phyloP scores from a whole-genome alignment of 192 early-diverging fungal genomes.

The Backusella australiensis region DNA sequence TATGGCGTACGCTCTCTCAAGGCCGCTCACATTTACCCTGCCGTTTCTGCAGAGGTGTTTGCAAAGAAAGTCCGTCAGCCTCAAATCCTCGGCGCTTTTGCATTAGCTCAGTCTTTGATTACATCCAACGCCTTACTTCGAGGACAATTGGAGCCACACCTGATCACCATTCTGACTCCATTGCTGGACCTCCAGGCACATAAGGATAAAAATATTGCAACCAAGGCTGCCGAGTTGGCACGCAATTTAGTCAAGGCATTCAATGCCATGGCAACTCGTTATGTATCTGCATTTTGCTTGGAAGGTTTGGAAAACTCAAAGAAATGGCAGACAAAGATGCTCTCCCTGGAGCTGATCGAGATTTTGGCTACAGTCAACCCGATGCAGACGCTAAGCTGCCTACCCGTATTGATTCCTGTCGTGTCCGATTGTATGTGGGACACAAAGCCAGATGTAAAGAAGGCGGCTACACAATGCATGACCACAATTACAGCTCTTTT shows the following conservation, averaged over 20 bases:
- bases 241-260: constrained; percentile 34
- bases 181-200: constrained; percentile 60
- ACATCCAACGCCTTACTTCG: constrained; percentile 53
- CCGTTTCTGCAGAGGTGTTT: constrained; percentile 55
- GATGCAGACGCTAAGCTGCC: constrained; percentile 41
- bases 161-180: constrained; percentile 61
- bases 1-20: constrained; percentile 60
- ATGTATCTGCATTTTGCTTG: constrained; percentile 59
- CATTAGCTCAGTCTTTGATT: neutral
- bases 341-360: constrained; percentile 45
- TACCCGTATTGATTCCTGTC: constrained; percentile 65
- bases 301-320: constrained; percentile 69
- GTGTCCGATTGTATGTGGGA: constrained; percentile 80
- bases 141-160: constrained; percentile 65
- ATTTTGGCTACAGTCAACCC: constrained; percentile 44
- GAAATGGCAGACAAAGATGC: constrained; percentile 75
- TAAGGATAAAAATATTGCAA: constrained; percentile 43
- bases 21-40: constrained; percentile 56
- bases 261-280: constrained; percentile 44
- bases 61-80: constrained; percentile 57
- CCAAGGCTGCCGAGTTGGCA: constrained; percentile 40
- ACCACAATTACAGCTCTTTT: constrained; percentile 63
- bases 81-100: neutral
- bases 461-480: constrained; percentile 64
- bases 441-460: constrained; percentile 71